Percentiles rank a stretch among this genome's conserved stretches.
Conservation (phyloP, 257 asterid genomes). For the Voacanga thouarsii region DNA sequence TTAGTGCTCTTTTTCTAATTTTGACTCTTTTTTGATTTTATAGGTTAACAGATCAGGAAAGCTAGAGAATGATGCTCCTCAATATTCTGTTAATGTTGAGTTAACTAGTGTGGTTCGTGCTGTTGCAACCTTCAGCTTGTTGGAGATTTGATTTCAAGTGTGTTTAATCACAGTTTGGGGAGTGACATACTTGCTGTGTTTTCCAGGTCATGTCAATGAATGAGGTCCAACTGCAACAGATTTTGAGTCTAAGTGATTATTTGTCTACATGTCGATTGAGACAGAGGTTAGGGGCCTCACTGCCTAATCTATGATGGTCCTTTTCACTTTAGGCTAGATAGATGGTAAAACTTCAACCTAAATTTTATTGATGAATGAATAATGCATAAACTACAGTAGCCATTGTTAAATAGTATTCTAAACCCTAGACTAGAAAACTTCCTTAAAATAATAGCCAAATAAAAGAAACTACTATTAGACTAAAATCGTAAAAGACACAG, state of each 20-base stretch:
- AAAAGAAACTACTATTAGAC: no score
- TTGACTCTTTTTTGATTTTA: constrained; percentile 22
- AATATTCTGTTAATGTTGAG: constrained; percentile 61
- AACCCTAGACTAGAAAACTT: no score
- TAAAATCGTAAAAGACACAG: no score
- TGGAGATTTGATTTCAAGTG: constrained; percentile 11
- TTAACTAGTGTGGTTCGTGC: constrained; percentile 56
- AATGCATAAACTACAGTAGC: no score
- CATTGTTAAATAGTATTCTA: no score
- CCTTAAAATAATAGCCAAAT: no score
- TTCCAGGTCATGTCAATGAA: constrained; percentile 62
- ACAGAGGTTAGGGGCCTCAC: constrained; percentile 54
- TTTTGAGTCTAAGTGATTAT: constrained; percentile 66
- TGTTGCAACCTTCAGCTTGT: constrained; percentile 12
- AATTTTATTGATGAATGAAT: no score
- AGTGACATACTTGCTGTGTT: constrained; percentile 24
- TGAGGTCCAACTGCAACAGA: constrained; percentile 79
- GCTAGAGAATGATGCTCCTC: constrained; percentile 81
- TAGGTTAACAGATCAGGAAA: constrained; percentile 90
- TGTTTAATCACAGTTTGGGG: constrained; percentile 22
- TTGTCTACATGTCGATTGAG: constrained; percentile 63
- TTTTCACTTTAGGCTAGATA: no score
- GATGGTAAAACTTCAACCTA: no score
- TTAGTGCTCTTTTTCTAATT: neutral
- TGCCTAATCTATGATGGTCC: neutral